These are phyloP conservation scores for Metroxylon sagu DNA, from an alignment of 176 grass and related monocot genomes.

Conservation along the genomic window DNA sequence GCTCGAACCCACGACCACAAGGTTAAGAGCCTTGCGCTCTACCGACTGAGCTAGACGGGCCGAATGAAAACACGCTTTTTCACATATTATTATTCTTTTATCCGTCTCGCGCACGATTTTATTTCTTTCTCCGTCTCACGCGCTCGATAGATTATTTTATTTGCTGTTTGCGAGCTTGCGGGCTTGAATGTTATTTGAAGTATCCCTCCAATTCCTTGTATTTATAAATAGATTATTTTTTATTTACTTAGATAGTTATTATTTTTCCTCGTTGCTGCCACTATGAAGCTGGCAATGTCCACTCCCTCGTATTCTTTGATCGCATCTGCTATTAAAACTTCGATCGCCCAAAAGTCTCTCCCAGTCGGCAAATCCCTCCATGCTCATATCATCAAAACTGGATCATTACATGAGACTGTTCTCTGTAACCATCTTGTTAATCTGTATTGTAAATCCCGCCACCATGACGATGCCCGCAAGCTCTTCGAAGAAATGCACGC, in stretches of 20 bases:
- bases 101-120: no score
- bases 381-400: conserved; percentile 18
- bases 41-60: conserved; percentile 36
- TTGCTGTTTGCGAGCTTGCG: no score
- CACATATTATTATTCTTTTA: no score
- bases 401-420: conserved; percentile 7
- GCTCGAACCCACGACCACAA: conserved; percentile 60
- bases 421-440: conserved; percentile 25
- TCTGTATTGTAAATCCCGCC: conserved; percentile 7
- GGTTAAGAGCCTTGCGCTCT: conserved; percentile 37
- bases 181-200: no score
- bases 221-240: no score
- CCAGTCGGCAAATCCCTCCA: conserved; percentile 15
- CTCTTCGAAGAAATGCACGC: conserved; percentile 31
- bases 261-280: no score
- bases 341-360: conserved; percentile 10
- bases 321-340: conserved; percentile 9
- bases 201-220: no score
- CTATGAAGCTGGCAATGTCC: conserved; percentile 8
- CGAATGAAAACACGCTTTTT: no score
- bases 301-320: conserved; percentile 5
- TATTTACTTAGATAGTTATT: no score
- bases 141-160: no score
- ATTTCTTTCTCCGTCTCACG: no score
- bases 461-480: conserved; percentile 8